Base-by-base conservation (phyloP, 257 asterid species). In the Solanum raphanifolium region DNA sequence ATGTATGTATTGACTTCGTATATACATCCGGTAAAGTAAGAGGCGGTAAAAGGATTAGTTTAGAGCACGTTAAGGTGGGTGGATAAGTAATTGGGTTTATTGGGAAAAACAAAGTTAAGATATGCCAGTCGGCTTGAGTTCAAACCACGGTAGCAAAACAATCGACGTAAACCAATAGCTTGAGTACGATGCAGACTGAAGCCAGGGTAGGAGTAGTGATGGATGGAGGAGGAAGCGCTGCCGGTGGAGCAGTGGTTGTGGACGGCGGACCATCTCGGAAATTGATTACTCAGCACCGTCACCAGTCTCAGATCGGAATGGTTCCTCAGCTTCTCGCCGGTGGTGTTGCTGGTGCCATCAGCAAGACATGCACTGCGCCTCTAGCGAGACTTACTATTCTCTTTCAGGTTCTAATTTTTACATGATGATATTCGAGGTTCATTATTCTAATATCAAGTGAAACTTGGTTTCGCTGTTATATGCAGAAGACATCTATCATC, bases 311-410 rank as follows among this genome's bases (percentile, higher is more conserved):
- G 41, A 93, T 94, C 73, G 95, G 94, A 3, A 90, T 95, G 7
- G 93, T 92, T 3, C 90, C 98, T 27, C 98, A 95, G 92, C 98
- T 95, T 71, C 89, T 95, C 10, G 98, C 98, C 35, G 98, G 98
- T 6, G 98, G 98, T n/a, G 84, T 95, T 16, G 98, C 98, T 78
- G 98, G 98, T 68, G 98, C 98, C 78, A 93, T 95, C 32, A 94
- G 97, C 89, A 95, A 95, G 93, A 95, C 98, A 27, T 94, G 96
- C 85, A 95, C 98, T 29, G 98, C 98, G 29, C 98, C 98, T 36
- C 95, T 95, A 23, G 95, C 98, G 36, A 96, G 98, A 79, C 95
- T 95, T 69, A 95, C 98, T 69, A 95, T 95, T 87, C 95, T 94
- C 4, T 95, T 95, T 87, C 98, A 95, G 98, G 96, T 92, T 68